Base-by-base conservation (phyloP, 2,329 filamentous ascomycete genomes). In the Annulohypoxylon truncatum region DNA sequence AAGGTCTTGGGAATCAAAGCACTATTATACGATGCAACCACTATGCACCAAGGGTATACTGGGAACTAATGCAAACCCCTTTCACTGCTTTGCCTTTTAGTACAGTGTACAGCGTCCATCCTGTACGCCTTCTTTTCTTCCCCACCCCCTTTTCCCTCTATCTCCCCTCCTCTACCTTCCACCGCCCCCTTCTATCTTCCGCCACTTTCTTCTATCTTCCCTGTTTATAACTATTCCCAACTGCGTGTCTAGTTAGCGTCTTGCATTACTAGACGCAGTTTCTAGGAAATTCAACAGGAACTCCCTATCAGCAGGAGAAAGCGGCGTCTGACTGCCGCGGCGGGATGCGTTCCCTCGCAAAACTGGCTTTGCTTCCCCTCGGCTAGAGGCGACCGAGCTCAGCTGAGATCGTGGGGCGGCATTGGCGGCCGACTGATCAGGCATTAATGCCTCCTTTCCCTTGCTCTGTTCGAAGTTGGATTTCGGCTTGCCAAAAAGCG, bases 271-370 rank as follows among this genome's bases (percentile, higher is more conserved):
- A 9, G 83, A 82, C 2, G 83, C 81, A 24, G 82, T 82, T 68
- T 92, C 87, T 72, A 96, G 80, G 75, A 93, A 96, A 8, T 87
- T 90, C 54, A 96, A 82, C 75, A 96, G 80, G 73, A 96, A 96
- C 13, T 84, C 89, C 75, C 92, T 90, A 71, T 96, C 90, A 0
- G 88, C 90, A 0, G 91, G 87, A 3, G 90, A 91, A 46, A 89
- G 88, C 10, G 86, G 82, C 29, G 83, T 82, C 73, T 85, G 81
- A 66, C 83, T 86, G 15, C 81, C 82, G 9, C 84, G 80, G 40
- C 83, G 79, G 7, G 73, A 71, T 9, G 33, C 33, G 13, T 59
- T 64, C 5, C 66, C 59, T n/a, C 52, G 44, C n/a, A 62, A n/a
- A 1, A 29, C 29, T n/a, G 15, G 26, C 35, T 79, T 64, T 6